These are phyloP conservation scores for Heritiera littoralis DNA, from an alignment of 345 rosid species.

Conservation along the genomic window DNA sequence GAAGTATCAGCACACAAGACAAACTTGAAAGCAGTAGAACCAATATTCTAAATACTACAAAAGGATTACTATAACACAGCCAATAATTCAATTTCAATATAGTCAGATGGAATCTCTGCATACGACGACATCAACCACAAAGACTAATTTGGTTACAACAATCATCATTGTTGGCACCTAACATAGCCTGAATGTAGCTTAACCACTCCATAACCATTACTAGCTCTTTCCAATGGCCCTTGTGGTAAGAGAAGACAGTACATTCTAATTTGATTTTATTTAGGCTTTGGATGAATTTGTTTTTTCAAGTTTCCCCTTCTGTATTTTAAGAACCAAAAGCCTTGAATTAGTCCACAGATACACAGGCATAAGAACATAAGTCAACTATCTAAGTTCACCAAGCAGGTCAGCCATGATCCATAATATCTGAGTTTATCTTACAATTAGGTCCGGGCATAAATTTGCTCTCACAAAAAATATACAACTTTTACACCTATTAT, in stretches of 20 bases:
- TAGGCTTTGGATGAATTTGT: not conserved
- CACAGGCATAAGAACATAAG: constrained; percentile 4
- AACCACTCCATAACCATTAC: not conserved
- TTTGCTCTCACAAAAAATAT: not conserved
- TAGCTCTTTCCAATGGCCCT: not conserved
- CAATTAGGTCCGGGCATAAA: not conserved
- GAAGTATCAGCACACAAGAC: not conserved
- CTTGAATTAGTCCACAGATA: not conserved
- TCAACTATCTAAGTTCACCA: not conserved
- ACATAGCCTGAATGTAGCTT: not conserved
- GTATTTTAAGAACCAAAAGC: not conserved
- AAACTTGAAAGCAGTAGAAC: constrained; percentile 2
- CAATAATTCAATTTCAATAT: not conserved
- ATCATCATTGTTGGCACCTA: not conserved
- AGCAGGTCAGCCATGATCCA: not conserved
- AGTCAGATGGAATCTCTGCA: not conserved
- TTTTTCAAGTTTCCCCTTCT: not conserved
- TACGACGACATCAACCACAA: not conserved
- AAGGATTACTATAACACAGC: not conserved
- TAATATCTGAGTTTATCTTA: too few species aligned
- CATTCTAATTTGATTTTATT: not conserved
- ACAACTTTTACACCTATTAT: not conserved
- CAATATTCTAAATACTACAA: not conserved
- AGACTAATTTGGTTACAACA: not conserved
- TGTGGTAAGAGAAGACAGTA: not conserved